These are phyloP conservation scores for Ceratobasidium sp. DNA, from an alignment of 1,284 basidiomycete species.

Conservation along the genomic window DNA sequence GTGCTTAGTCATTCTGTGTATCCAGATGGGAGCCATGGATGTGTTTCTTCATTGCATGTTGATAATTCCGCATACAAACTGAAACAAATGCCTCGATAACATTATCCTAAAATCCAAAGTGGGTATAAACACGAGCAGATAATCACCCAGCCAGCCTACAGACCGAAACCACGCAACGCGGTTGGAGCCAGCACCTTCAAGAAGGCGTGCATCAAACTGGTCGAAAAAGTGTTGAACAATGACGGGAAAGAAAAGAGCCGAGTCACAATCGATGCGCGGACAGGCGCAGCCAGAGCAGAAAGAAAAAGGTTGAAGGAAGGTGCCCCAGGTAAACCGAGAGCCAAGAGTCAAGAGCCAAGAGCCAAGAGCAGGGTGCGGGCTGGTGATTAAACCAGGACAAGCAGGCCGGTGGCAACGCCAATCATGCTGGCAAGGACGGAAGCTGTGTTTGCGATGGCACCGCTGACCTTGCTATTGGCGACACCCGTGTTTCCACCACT, in stretches of 20 bases:
- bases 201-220: slow-evolving; percentile 10
- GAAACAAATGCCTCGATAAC: slow-evolving; percentile 12
- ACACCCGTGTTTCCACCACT: neutral
- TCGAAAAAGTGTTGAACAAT: slow-evolving; percentile 26
- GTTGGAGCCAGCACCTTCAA: slow-evolving; percentile 29
- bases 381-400: slow-evolving; percentile 1
- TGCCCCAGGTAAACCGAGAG: slow-evolving; percentile 2
- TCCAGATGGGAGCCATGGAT: neutral
- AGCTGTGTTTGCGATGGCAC: slow-evolving; percentile 5
- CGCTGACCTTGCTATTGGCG: neutral
- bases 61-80: slow-evolving; percentile 25
- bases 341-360: neutral
- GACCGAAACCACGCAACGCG: slow-evolving; percentile 36
- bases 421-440: slow-evolving; percentile 15
- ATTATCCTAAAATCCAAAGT: slow-evolving; percentile 15
- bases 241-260: neutral
- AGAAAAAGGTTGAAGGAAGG: neutral
- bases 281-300: slow-evolving; percentile 17
- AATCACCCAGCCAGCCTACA: slow-evolving; percentile 24
- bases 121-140: slow-evolving; percentile 35
- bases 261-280: slow-evolving; percentile 9
- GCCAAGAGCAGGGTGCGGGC: neutral
- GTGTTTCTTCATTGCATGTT: slow-evolving; percentile 28
- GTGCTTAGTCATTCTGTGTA: neutral
- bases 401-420: slow-evolving; percentile 17